Evolutionary conservation across 805 yeast genomes (phyloP), one percentile per base, ranked within the genome.

Genomic region (Sugiyamaella smithiae): DNA sequence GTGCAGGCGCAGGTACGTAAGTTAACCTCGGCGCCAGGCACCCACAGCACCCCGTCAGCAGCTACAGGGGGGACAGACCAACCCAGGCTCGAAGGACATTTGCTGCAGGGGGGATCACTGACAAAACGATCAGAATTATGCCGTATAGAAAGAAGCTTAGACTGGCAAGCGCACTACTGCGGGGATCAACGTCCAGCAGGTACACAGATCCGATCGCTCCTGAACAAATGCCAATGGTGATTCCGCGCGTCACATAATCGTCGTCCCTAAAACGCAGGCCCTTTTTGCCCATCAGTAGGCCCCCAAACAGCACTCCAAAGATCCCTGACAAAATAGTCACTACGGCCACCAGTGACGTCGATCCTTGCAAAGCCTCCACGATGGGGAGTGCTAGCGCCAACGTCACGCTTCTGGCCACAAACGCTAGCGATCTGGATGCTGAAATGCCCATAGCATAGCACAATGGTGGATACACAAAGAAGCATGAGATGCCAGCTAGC

Each of bases 161-260:
- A 4, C 84, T 76, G 52, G 88, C 80, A 74, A 86, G 78, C 2
- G 89, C 87, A 1, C 89, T 90, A 12, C 93, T 91, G 56, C 91
- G 70, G 11, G 93, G 85, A 59, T 85, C 89, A 26, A 75, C 74
- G 23, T 77, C 77, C 29, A 86, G 65, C 41, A 86, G 67, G 63
- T 84, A 84, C 0, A 91, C 90, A 2, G 95, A 84, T 3, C 89
- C 87, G 44, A 86, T 84, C 1, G 95, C 95, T 7, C 90, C 88
- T 60, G 90, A 84, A 59, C 83, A 84, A 44, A 84, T 75, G 3
- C 95, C 95, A 43, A 85, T 66, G 0, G 88, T 81, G 16, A 85
- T 79, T 2, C 95, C 95, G 53, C 89, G 67, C 0, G 88, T 82
- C 5, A 86, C 82, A 60, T 77, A 85, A 61, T 86, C 93, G 56